phyloP scores from a whole-genome alignment of 208 protist species.

The Trypanosoma conorhini region DNA sequence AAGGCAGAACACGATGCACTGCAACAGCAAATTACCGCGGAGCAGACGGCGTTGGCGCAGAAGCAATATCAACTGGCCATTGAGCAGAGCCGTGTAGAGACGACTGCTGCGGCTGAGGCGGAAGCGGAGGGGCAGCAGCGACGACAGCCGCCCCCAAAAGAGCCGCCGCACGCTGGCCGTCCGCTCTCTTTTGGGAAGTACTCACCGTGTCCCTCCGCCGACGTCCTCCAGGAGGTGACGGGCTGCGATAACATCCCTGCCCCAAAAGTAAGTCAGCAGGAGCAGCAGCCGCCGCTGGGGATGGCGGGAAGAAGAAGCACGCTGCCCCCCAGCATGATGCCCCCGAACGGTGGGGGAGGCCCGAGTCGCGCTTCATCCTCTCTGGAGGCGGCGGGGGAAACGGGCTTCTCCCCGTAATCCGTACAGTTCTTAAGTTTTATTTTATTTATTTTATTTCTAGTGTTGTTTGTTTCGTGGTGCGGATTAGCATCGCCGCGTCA shows the following conservation, averaged over 20 bases:
- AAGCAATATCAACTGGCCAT: conserved; percentile 10
- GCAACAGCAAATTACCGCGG: conserved; percentile 14
- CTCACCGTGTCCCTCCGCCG: not conserved
- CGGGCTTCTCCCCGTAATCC: not conserved
- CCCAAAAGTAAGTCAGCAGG: not conserved
- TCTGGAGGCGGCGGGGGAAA: not conserved
- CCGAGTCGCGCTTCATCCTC: not conserved
- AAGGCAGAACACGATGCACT: conserved; percentile 6
- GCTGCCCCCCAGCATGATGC: conserved; percentile 1
- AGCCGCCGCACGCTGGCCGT: not conserved
- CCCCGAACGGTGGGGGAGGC: not conserved
- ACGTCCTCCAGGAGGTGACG: conserved; percentile 6
- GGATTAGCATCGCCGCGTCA: not conserved
- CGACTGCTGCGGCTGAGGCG: not conserved
- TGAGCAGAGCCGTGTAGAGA: conserved; percentile 4
- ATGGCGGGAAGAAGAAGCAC: not conserved
- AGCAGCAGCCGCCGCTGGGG: not conserved
- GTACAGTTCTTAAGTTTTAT: not conserved
- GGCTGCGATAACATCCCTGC: conserved; percentile 4
- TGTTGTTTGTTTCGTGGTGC: not conserved
- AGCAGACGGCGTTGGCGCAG: conserved; percentile 29
- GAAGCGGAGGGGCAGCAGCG: not conserved
- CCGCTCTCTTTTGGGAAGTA: not conserved
- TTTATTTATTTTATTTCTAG: not conserved
- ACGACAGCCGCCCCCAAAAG: not conserved